Base-by-base conservation (phyloP, 805 yeast genomes). In the Candida gorgasii region DNA sequence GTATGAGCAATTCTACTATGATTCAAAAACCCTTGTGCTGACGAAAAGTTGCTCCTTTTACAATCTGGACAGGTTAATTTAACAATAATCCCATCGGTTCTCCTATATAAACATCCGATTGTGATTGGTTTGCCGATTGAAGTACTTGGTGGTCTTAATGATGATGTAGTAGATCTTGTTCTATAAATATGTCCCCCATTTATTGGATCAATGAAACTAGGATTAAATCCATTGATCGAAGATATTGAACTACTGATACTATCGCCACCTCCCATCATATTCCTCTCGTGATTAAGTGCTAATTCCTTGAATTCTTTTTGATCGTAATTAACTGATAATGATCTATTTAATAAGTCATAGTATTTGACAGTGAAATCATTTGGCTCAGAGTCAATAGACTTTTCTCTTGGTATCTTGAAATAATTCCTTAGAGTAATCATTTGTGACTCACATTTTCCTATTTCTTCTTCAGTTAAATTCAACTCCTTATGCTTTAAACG, bases 1-100 rank as follows among this genome's bases (percentile, higher is more conserved):
- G 78, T 66, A 58, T 86, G 95, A 7, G 89, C 85, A 18, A 84
- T 73, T 45, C 93, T 69, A 41, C 84, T 78, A 59, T 86, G 95
- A 58, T 85, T 86, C 27, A 85, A 72, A 51, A 86, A 84, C 12
- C 93, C 93, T 56, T 86, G 93, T 0, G 89, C 87, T 11, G 86
- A 78, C 7, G 87, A 81, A 55, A 86, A 86, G 47, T 84, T 86
- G 31, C 80, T 73, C 40, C 90, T 61, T 8, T 69, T 74, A 61
- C 95, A 86, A 39, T 73, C 76, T 1, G 81, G 78, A 58, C 95
- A 86, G 7, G 79, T 80, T 27, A 86, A 69, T 37, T 80, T 71
- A 2, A 86, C 89, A 15, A 84, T 62, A 1, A 83, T 70, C 2
- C 90, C 90, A 58, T 86, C 93, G 4, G 83, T 77, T 46, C 89